Percentiles rank a stretch among this genome's conserved stretches.
phyloP scores from a whole-genome alignment of 305 asterid species.

The Coffea humblotiana region DNA sequence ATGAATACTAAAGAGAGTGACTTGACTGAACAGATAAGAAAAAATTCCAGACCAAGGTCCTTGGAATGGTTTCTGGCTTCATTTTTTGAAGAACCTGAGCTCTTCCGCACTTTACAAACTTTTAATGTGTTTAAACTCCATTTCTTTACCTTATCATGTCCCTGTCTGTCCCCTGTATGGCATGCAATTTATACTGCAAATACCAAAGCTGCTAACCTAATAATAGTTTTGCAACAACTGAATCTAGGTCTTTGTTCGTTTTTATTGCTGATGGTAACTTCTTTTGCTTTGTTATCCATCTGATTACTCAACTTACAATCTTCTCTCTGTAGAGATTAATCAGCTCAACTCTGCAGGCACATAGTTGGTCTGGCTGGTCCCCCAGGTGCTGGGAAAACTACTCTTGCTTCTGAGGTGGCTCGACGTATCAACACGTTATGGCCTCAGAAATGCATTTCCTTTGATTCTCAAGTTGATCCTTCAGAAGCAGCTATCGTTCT shows the following conservation, averaged over 20 bases:
- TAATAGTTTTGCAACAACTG: neutral
- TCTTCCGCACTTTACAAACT: no score
- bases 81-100: no score
- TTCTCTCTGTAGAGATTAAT: constrained; percentile 15
- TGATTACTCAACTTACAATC: neutral
- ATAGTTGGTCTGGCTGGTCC: constrained; percentile 94
- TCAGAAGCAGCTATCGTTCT: constrained; percentile 75
- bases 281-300: neutral
- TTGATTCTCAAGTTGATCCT: constrained; percentile 77
- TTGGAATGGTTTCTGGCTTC: no score
- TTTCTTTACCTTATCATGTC: no score
- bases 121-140: no score
- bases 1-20: no score
- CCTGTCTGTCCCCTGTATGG: no score
- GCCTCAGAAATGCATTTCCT: constrained; percentile 52
- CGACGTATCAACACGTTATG: constrained; percentile 75
- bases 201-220: neutral
- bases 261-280: neutral
- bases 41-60: no score
- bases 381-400: constrained; percentile 96
- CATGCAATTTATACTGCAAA: neutral
- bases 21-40: no score
- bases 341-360: constrained; percentile 50
- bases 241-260: neutral
- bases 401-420: constrained; percentile 78